Percentiles rank a stretch among this genome's conserved stretches.
Evolutionary conservation across 768 basidiomycete genomes (phyloP).

Genomic region (Auricularia sp.): DNA sequence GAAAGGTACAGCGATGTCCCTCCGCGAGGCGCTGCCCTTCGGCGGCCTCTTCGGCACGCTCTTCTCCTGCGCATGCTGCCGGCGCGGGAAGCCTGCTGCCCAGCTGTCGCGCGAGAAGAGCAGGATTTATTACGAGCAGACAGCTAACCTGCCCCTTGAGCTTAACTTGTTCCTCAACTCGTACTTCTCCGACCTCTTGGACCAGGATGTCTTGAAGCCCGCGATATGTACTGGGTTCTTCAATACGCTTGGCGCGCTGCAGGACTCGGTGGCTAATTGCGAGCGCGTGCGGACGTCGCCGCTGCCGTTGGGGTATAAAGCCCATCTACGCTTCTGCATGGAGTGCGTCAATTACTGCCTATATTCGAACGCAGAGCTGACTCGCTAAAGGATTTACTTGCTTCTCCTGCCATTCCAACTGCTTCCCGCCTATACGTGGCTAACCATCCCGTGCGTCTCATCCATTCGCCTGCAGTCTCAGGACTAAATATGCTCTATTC

Average conservation of each 20-base stretch:
- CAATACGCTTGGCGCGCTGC: slow-evolving; percentile 37
- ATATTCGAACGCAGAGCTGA: background rate
- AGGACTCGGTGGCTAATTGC: slow-evolving; percentile 48
- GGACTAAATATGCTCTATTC: too few species aligned
- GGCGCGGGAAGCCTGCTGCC: too few species aligned
- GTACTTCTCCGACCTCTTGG: slow-evolving; percentile 40
- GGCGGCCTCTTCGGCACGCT: too few species aligned
- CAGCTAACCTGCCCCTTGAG: slow-evolving; percentile 51
- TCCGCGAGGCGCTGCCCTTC: too few species aligned
- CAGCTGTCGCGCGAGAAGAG: slow-evolving; percentile 13
- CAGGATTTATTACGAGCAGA: slow-evolving; percentile 5
- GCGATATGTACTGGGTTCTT: slow-evolving; percentile 43
- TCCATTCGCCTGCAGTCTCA: background rate
- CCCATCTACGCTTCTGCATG: slow-evolving; percentile 50
- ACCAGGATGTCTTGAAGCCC: slow-evolving; percentile 31
- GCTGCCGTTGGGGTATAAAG: slow-evolving; percentile 60
- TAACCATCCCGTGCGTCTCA: slow-evolving; percentile 41
- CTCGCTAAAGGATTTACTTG: slow-evolving; percentile 20
- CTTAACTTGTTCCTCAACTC: slow-evolving; percentile 46
- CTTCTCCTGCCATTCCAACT: slow-evolving; percentile 41
- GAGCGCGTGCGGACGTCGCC: slow-evolving; percentile 58
- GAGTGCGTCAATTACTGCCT: slow-evolving; percentile 28
- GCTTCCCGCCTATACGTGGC: slow-evolving; percentile 28
- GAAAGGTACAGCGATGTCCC: too few species aligned
- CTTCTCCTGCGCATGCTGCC: too few species aligned